A percentile compares a stretch with the other conserved stretches of the same genome.
These are phyloP conservation scores for Daucus carota DNA, from an alignment of 129 eudicot genomes.

Conservation along the genomic window DNA sequence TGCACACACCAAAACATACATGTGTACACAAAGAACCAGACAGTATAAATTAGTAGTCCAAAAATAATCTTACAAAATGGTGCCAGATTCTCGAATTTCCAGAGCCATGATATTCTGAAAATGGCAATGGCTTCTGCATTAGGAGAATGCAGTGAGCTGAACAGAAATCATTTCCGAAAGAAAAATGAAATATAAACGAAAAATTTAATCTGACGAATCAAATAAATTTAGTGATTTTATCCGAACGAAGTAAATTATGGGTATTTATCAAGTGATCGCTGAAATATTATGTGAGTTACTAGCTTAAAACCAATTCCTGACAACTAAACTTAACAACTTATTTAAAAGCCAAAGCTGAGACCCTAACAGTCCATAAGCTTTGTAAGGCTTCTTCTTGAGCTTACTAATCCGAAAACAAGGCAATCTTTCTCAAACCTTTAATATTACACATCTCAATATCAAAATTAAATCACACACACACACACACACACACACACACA, in stretches of 20 bases:
- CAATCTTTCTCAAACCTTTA: no score
- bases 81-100: not conserved
- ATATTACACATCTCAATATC: not conserved
- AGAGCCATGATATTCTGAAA: constrained; percentile 7
- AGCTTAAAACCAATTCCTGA: not conserved
- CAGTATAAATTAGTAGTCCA: not conserved
- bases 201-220: not conserved
- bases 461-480: not conserved
- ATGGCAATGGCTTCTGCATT: not conserved
- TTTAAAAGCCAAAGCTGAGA: no score
- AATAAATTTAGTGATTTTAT: not conserved
- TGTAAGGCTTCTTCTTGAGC: no score
- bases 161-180: not conserved
- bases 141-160: constrained; percentile 2
- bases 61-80: not conserved
- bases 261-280: not conserved
- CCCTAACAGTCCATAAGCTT: no score
- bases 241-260: not conserved
- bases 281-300: not conserved
- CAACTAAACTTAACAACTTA: not conserved
- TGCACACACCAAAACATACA: not conserved
- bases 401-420: not conserved
- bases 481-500: no score
- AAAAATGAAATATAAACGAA: not conserved
- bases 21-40: not conserved